phyloP scores from a whole-genome alignment of 208 protist genomes.

The Leptomonas seymouri region DNA sequence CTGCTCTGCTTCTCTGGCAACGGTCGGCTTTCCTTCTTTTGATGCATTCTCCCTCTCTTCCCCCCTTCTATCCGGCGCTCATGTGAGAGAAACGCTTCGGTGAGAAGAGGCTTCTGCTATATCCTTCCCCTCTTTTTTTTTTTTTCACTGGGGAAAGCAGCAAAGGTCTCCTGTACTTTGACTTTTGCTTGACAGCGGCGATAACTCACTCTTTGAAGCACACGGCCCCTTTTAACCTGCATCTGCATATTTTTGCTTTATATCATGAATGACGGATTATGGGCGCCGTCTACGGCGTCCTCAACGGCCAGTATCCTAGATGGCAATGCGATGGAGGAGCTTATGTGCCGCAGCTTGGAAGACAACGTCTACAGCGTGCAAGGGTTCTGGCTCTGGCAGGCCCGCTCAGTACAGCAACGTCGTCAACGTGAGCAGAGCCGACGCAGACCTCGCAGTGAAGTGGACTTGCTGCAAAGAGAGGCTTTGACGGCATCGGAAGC shows the following conservation, averaged over 20 bases:
- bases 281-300: constrained; percentile 10
- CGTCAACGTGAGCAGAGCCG: constrained; percentile 26
- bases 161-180: too few relatives aligned
- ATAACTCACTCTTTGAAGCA: too few relatives aligned
- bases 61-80: background rate
- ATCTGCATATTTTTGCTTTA: background rate
- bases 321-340: constrained; percentile 29
- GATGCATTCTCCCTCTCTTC: too few relatives aligned
- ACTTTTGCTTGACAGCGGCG: too few relatives aligned
- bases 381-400: constrained; percentile 42
- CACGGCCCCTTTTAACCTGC: too few relatives aligned
- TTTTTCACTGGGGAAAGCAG: too few relatives aligned
- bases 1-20: background rate
- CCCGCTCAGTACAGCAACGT: constrained; percentile 28
- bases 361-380: constrained; percentile 39
- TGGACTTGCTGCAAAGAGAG: background rate
- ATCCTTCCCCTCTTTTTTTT: background rate
- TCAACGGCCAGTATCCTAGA: constrained; percentile 9
- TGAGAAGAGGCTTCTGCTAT: background rate
- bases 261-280: constrained; percentile 18
- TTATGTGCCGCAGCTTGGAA: constrained; percentile 31
- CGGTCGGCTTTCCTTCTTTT: background rate
- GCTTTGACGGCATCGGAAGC: background rate
- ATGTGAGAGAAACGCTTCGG: background rate
- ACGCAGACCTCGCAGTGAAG: constrained; percentile 21